phyloP scores from a whole-genome alignment of 2,329 filamentous ascomycete genomes.

The Cladophialophora exuberans region DNA sequence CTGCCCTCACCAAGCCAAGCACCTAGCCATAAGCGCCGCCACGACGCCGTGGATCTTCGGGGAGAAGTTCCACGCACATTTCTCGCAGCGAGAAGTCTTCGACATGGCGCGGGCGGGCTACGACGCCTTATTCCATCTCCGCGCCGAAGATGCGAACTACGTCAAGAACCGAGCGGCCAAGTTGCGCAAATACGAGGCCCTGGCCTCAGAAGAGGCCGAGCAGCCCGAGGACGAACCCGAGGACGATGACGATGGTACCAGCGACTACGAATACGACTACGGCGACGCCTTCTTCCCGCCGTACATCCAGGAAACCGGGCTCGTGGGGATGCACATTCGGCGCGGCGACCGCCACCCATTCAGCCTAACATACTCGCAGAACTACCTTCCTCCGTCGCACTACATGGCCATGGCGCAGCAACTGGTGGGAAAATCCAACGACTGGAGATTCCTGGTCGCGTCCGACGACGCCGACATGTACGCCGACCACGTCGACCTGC shows the following conservation, averaged over 20 bases:
- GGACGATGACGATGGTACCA: conserved; percentile 21
- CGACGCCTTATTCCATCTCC: conserved; percentile 73
- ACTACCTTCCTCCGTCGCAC: conserved; percentile 74
- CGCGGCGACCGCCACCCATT: conserved; percentile 77
- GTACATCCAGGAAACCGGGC: conserved; percentile 52
- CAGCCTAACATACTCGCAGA: conserved; percentile 74
- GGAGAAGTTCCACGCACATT: conserved; percentile 58
- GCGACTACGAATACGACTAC: background rate
- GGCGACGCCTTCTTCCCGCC: background rate
- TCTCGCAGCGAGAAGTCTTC: conserved; percentile 66
- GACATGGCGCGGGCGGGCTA: conserved; percentile 71
- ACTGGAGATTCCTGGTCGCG: conserved; percentile 58
- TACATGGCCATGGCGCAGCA: conserved; percentile 66
- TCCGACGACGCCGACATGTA: conserved; percentile 82
- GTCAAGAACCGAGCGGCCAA: conserved; percentile 62
- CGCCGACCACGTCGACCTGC: conserved; percentile 43
- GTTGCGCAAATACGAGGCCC: conserved; percentile 45
- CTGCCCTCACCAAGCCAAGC: conserved; percentile 74
- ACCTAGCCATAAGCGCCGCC: conserved; percentile 72
- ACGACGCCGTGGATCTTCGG: conserved; percentile 70
- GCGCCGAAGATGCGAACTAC: conserved; percentile 66
- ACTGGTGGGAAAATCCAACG: conserved; percentile 39
- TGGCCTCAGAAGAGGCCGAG: background rate
- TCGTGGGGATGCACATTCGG: conserved; percentile 76
- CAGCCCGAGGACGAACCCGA: conserved; percentile 35